Evolutionary conservation across 331 rosid genomes (phyloP), one percentile per base, ranked within the genome.

Genomic region (Quercus tomentella): DNA sequence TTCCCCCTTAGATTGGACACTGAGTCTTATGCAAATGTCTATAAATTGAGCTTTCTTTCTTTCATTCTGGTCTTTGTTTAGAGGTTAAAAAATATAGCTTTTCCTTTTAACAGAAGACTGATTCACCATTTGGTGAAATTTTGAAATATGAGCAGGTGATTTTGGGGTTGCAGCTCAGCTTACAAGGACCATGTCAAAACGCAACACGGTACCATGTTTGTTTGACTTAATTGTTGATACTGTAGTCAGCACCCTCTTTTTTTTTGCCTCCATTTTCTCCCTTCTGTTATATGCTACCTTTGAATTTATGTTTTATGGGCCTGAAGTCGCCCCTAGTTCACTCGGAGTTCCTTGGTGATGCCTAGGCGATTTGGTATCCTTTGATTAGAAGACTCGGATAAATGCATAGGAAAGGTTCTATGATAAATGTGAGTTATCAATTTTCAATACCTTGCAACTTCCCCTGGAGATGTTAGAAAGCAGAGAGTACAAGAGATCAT

Each of bases 91-190:
- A 30, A 60, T 79, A 25, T 37, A 82, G 72, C 75, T 52, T 72
- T 26, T 76, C 41, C 67, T 75, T 81, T 21, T 77, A 18, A 31
- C 61, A 33, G 70, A 62, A 31, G 11, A 68, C 72, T 84, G 37
- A 75, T 76, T 77, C 60, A 68, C 65, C 81, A 76, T 43, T 35
- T 66, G 45, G 45, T 41, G 45, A 41, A 65, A 76, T 71, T 76
- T 89, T 62, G 63, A 55, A 76, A 79, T 80, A 21, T 74, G 89
- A 79, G 77, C 94, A 95, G 99, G 99, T 66, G 99, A 95, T 87
- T 95, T 95, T 87, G 99, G 99, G 77, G 98, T 95, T 83, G 98
- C 99, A 56, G 99, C 99, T 1, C 99, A 95, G 79, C 97, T 95
- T 52, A 95, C 99, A 26, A 88, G 99, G 91, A 95, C 99, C 78